Evolutionary conservation across 2,329 filamentous ascomycete genomes (phyloP), one percentile per base, ranked within the genome.

Genomic region (Pyrenochaeta sp.): DNA sequence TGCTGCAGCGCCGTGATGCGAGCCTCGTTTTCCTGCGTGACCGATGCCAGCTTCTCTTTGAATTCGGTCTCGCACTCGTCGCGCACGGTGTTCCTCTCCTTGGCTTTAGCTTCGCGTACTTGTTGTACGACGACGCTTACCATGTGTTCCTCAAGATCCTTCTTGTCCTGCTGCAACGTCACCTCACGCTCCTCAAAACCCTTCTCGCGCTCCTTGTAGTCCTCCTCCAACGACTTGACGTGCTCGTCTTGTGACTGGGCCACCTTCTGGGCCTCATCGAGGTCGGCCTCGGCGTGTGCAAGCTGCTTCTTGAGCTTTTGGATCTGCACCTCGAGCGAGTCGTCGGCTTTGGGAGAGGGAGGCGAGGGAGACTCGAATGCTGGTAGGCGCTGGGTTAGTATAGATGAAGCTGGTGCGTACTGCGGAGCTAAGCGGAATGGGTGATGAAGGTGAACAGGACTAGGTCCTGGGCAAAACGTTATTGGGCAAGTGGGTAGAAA

Each of bases 81-180:
- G 42, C 62, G 67, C n/a, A 76, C 73, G 18, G 64, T 63, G 44
- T 62, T 68, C 18, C 74, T 58, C 61, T 76, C 74, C 57, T 73
- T 72, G 36, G 67, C 66, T 53, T 74, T 75, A 18, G 74, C 74
- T 45, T 77, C 74, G 41, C 70, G 73, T 14, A 77, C 73, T 51
- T 76, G 75, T 58, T 77, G 73, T 36, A 77, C 74, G 31, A 77
- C 73, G 15, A 76, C 73, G 33, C 70, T 74, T 40, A 77, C 75
- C 74, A 77, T 76, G 61, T 77, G 74, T 58, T 76, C 74, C 61
- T 76, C 75, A 6, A 76, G 61, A 20, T 72, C 69, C 60, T 72
- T 72, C 65, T 76, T 77, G 52, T 76, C 73, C 56, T 70, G 66
- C 53, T 71, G 56, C 23, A 72, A 64, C 0, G 68, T 61, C 21